Evolutionary conservation across 164 flowering plant genomes (phyloP), one percentile per base, ranked within the genome.

Genomic region (Echeveria elegans): DNA sequence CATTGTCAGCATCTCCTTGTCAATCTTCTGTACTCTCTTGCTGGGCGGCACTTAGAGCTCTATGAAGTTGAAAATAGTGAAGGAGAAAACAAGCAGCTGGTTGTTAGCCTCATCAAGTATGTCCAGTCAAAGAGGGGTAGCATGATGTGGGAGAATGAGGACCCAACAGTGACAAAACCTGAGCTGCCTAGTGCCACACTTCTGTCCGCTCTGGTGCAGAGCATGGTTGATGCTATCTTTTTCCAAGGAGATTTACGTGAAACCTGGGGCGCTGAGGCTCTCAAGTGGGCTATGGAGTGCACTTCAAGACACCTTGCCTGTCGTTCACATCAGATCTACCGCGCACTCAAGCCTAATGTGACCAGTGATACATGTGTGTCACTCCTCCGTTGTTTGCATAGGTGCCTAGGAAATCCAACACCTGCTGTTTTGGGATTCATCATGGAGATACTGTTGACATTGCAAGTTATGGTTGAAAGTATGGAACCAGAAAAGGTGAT

Each of bases 141-240:
- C 80, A 87, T 89, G 93, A 91, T 94, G 99, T 94, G 99, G 99
- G 99, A 94, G 77, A 92, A 89, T 74, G 99, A 95, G 81, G 99
- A 95, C 70, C 90, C 96, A 53, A 83, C 96, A 7, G 86, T 92
- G 12, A 74, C 78, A 41, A 78, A 81, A 65, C 79, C 97, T 26
- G 96, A 87, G 66, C 96, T 95, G 62, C 99, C 99, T 1, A 91
- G 97, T 78, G 96, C 99, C 6, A 92, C 97, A 2, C 94, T 95
- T n/a, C 73, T 95, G 70, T 92, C 99, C 26, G 95, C 99, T 21
- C 83, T 95, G 7, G 99, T 95, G 26, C 96, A 89, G 76, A 88
- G 96, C 78, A 95, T 95, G 99, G 97, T 95, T 32, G 97, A 95
- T 83, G 97, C 99, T 9, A 95, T 95, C 56, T 91, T 95, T 75